phyloP scores from a whole-genome alignment of 768 basidiomycete genomes.

The Polyporus arcularius region DNA sequence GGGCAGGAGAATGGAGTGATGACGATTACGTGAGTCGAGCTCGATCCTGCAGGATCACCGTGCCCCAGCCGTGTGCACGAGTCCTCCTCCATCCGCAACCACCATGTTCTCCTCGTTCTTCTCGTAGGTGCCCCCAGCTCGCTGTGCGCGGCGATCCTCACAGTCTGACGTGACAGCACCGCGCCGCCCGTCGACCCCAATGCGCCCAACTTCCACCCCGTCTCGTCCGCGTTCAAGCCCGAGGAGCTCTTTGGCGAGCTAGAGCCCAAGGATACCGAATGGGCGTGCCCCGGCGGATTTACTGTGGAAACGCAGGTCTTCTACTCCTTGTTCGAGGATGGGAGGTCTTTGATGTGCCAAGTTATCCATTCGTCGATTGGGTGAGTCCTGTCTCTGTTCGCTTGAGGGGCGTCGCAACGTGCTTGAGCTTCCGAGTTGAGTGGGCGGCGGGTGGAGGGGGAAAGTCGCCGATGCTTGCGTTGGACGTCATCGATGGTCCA shows the following conservation, averaged over 20 bases:
- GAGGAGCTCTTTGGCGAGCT: constrained; percentile 76
- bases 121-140: constrained; percentile 56
- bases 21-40: background rate
- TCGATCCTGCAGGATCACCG: background rate
- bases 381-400: constrained; percentile 47
- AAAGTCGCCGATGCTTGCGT: too few relatives aligned
- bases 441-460: background rate
- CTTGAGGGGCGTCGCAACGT: background rate
- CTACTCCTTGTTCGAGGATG: constrained; percentile 83
- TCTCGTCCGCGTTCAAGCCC: constrained; percentile 58
- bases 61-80: background rate
- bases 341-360: constrained; percentile 76
- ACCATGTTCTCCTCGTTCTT: constrained; percentile 79
- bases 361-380: constrained; percentile 88
- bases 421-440: background rate
- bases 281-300: constrained; percentile 83
- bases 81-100: constrained; percentile 16
- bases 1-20: background rate
- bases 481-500: too few relatives aligned
- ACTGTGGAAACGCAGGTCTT: constrained; percentile 88
- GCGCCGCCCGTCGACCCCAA: constrained; percentile 58
- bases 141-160: constrained; percentile 11
- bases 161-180: constrained; percentile 44
- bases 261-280: constrained; percentile 73
- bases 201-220: constrained; percentile 83